Evolutionary conservation across 2,329 filamentous ascomycete genomes (phyloP).

Genomic region (Hymenoscyphus repandus): DNA sequence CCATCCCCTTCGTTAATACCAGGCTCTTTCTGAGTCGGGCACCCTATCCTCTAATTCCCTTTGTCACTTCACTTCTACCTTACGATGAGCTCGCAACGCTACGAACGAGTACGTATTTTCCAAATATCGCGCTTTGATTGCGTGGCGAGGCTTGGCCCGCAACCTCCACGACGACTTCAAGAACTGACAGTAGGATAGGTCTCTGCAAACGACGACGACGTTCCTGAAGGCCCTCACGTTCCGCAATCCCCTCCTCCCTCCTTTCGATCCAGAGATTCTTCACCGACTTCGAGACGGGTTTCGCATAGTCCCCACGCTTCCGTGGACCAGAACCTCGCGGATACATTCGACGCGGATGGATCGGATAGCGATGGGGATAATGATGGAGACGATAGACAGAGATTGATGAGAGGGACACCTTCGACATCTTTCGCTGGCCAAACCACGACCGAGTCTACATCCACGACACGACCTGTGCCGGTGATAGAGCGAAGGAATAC

Average conservation of each 20-base stretch:
- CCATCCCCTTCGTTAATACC: conserved; percentile 16
- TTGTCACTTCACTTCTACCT: conserved; percentile 15
- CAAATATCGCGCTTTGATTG: neutral
- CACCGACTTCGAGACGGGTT: conserved; percentile 46
- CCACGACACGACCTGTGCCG: conserved; percentile 15
- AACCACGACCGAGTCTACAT: conserved; percentile 28
- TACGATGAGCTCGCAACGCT: conserved; percentile 35
- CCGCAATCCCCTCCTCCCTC: conserved; percentile 65
- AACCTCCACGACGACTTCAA: conserved; percentile 7
- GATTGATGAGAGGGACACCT: conserved; percentile 67
- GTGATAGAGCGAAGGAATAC: conserved; percentile 24
- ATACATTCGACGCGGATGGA: conserved; percentile 83
- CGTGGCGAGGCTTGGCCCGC: conserved; percentile 18
- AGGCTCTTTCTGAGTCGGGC: conserved; percentile 14
- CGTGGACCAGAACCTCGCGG: conserved; percentile 78
- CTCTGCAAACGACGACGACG: conserved; percentile 52
- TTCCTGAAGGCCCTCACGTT: conserved; percentile 31
- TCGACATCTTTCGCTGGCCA: conserved; percentile 26
- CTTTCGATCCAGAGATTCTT: conserved; percentile 80
- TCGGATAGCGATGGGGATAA: conserved; percentile 68
- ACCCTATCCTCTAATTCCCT: conserved; percentile 17
- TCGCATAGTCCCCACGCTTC: conserved; percentile 30
- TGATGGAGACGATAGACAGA: conserved; percentile 75
- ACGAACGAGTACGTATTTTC: conserved; percentile 48
- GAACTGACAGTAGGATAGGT: conserved; percentile 39